Conservation (phyloP, 2,329 filamentous ascomycete species). For the Exutisphaerella laricina region DNA sequence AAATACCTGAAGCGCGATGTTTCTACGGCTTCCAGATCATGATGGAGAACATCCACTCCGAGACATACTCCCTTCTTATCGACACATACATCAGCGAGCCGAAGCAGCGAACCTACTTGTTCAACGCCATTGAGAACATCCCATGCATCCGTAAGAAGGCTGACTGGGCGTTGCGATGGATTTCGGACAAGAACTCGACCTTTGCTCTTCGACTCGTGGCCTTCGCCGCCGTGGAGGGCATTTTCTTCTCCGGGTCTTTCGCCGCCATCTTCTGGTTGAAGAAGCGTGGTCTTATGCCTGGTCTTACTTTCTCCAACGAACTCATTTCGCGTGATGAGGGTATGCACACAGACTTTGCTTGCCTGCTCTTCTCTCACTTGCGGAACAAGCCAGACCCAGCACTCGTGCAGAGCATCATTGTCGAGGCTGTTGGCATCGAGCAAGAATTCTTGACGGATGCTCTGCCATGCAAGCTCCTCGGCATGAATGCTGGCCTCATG, state of each 20-base stretch:
- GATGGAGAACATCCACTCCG: conserved; percentile 99
- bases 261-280: conserved; percentile 99
- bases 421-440: conserved; percentile 89
- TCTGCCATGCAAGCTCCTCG: conserved; percentile 83
- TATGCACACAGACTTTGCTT: conserved; percentile 98
- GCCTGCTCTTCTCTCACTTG: conserved; percentile 93
- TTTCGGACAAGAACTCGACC: conserved; percentile 84
- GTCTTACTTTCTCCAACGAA: conserved; percentile 98
- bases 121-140: conserved; percentile 98
- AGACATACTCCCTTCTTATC: conserved; percentile 98
- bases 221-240: conserved; percentile 96
- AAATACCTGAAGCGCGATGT: conserved; percentile 95
- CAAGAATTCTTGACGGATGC: conserved; percentile 97
- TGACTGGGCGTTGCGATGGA: conserved; percentile 95
- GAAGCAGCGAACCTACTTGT: conserved; percentile 86
- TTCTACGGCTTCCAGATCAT: conserved; percentile 99
- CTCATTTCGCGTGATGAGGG: conserved; percentile 99
- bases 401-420: conserved; percentile 80
- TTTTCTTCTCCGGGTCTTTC: conserved; percentile 99
- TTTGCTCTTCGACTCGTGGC: conserved; percentile 94
- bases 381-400: conserved; percentile 83
- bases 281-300: conserved; percentile 99
- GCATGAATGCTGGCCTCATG: conserved; percentile 97
- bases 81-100: conserved; percentile 99
- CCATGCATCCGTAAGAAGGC: conserved; percentile 98